A percentile compares a stretch with the other conserved stretches of the same genome.
Conservation (phyloP, 257 asterid genomes). For the Jacaranda mimosifolia region DNA sequence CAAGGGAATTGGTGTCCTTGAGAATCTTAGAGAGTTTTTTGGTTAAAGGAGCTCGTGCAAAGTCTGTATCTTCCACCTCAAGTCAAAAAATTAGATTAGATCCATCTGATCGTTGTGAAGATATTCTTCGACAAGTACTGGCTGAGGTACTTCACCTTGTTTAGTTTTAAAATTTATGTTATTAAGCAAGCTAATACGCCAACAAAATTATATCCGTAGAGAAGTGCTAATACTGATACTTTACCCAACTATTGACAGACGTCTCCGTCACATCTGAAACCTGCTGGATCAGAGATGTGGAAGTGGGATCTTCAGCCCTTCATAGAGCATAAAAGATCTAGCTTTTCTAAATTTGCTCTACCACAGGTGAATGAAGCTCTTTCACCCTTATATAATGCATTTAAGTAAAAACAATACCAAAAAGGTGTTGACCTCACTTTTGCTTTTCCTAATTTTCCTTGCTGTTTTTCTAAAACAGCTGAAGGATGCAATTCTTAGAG, state of each 20-base stretch:
- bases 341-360: conserved; percentile 45
- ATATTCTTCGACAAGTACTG: conserved; percentile 53
- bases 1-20: conserved; percentile 60
- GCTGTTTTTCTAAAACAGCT: conserved; percentile 50
- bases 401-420: conserved; percentile 4
- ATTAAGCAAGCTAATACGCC: not conserved
- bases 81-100: conserved; percentile 44
- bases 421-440: not conserved
- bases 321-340: conserved; percentile 55
- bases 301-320: conserved; percentile 70
- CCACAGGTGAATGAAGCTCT: conserved; percentile 50
- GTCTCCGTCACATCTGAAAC: conserved; percentile 44
- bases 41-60: conserved; percentile 29
- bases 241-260: conserved; percentile 39
- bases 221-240: conserved; percentile 32
- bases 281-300: conserved; percentile 46
- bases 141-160: conserved; percentile 45
- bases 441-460: conserved; percentile 30
- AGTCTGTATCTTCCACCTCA: conserved; percentile 32
- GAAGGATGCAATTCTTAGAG: conserved; percentile 58
- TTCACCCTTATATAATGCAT: conserved; percentile 16
- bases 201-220: not conserved
- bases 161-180: not conserved
- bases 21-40: conserved; percentile 59
- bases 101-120: conserved; percentile 56